Evolutionary conservation across 768 basidiomycete genomes (phyloP).

Genomic region (Kwoniella dendrophila): DNA sequence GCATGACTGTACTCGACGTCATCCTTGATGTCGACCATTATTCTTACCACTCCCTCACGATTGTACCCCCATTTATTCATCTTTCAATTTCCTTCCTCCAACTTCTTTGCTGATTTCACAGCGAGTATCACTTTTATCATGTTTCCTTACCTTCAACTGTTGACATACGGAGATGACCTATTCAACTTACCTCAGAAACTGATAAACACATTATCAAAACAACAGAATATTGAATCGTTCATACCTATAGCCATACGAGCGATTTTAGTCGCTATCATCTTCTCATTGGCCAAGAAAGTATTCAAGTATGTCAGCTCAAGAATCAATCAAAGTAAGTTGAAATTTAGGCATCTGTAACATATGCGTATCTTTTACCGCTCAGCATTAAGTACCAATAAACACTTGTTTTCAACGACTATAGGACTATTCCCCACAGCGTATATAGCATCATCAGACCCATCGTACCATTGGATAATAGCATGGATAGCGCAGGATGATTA

Average conservation of each 20-base stretch:
- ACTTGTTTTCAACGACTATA: conserved; percentile 4
- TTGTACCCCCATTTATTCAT: no score
- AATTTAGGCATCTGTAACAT: not conserved
- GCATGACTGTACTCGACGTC: no score
- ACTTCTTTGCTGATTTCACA: no score
- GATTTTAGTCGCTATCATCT: not conserved
- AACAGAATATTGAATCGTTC: not conserved
- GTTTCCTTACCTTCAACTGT: not conserved
- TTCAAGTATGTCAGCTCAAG: not conserved
- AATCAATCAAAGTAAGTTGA: conserved; percentile 6
- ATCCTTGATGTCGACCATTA: no score
- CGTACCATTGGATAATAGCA: conserved; percentile 40
- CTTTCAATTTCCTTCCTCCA: no score
- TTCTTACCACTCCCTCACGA: no score
- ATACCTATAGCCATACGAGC: conserved; percentile 13
- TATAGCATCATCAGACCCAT: conserved; percentile 26
- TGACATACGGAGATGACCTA: conserved; percentile 6
- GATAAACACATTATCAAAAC: conserved; percentile 1
- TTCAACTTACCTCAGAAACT: not conserved
- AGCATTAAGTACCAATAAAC: not conserved
- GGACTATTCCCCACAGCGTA: conserved; percentile 42
- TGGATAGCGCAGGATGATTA: conserved; percentile 39
- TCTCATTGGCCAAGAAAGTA: not conserved
- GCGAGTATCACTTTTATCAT: no score
- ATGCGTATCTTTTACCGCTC: not conserved